phyloP scores from a whole-genome alignment of 371 early-diverging fungal species.

The Gilbertella persicaria region DNA sequence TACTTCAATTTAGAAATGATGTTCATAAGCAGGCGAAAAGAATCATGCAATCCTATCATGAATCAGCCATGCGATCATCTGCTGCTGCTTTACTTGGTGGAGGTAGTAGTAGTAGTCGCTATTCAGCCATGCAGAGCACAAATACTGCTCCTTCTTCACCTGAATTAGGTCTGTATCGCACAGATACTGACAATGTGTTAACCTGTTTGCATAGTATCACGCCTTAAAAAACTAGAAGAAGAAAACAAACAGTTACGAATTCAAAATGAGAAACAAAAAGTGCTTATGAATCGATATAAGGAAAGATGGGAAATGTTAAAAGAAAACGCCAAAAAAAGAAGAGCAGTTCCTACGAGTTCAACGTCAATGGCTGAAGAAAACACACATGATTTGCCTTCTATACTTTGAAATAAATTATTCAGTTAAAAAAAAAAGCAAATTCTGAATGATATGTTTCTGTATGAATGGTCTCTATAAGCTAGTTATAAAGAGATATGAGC shows the following conservation, averaged over 20 bases:
- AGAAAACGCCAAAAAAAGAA: constrained; percentile 77
- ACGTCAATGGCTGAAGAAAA: too few species aligned
- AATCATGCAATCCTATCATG: constrained; percentile 49
- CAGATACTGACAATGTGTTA: constrained; percentile 1
- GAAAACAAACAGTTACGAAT: constrained; percentile 53
- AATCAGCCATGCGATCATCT: constrained; percentile 25
- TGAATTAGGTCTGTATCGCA: constrained; percentile 9
- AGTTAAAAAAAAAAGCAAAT: too few species aligned
- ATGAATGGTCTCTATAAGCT: too few species aligned
- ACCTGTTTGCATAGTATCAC: constrained; percentile 12
- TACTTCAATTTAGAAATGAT: constrained; percentile 78
- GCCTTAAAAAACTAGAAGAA: constrained; percentile 59
- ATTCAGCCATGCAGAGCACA: constrained; percentile 2
- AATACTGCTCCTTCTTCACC: constrained; percentile 2
- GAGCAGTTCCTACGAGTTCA: too few species aligned
- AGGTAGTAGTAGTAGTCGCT: background rate
- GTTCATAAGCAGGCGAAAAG: constrained; percentile 70
- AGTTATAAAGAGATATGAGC: too few species aligned
- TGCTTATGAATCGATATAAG: constrained; percentile 71
- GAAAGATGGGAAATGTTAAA: constrained; percentile 90
- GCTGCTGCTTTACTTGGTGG: constrained; percentile 5
- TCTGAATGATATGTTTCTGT: too few species aligned
- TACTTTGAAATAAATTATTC: too few species aligned
- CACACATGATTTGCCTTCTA: too few species aligned
- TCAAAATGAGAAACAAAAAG: constrained; percentile 58